A percentile compares a stretch with the other conserved stretches of the same genome.
Conservation (phyloP, 2,329 filamentous ascomycete species). For the Colletotrichum cereale region DNA sequence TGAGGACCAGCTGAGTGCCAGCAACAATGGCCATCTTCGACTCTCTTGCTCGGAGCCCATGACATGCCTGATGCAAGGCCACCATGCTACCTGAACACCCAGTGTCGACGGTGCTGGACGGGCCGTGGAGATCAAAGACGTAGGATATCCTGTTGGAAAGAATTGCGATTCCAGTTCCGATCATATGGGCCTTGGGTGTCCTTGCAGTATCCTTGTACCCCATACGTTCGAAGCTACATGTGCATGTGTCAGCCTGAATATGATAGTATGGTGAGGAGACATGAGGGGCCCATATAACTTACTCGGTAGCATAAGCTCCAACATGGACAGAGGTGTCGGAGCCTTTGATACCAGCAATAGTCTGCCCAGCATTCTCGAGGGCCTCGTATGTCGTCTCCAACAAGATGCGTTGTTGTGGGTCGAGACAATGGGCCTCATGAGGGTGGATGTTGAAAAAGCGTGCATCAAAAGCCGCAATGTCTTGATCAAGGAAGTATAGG, state of each 20-base stretch:
- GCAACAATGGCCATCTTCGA: slow-evolving; percentile 44
- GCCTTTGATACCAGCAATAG: slow-evolving; percentile 17
- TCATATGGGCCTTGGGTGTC: slow-evolving; percentile 53
- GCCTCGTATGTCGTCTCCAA: slow-evolving; percentile 4
- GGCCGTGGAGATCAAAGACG: slow-evolving; percentile 59
- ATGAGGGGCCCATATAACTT: slow-evolving; percentile 37
- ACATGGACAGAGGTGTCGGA: slow-evolving; percentile 19
- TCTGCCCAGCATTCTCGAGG: slow-evolving; percentile 16
- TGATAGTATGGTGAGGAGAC: neutral
- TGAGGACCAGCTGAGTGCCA: slow-evolving; percentile 42
- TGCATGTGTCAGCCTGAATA: slow-evolving; percentile 6
- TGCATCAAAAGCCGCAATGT: slow-evolving; percentile 45
- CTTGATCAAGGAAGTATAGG: slow-evolving; percentile 33
- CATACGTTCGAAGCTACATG: slow-evolving; percentile 15
- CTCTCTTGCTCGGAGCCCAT: slow-evolving; percentile 44
- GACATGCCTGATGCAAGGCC: slow-evolving; percentile 58
- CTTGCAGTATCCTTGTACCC: slow-evolving; percentile 24
- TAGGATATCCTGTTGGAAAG: slow-evolving; percentile 60
- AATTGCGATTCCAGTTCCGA: slow-evolving; percentile 56
- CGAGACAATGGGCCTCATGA: slow-evolving; percentile 35
- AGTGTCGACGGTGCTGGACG: slow-evolving; percentile 63
- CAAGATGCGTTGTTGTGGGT: slow-evolving; percentile 5
- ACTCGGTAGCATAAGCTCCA: slow-evolving; percentile 35
- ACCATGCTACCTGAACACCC: slow-evolving; percentile 62
- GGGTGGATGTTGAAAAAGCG: slow-evolving; percentile 44